Base-by-base conservation (phyloP, 2,329 filamentous ascomycete species). In the Cryphonectria nitschkei region DNA sequence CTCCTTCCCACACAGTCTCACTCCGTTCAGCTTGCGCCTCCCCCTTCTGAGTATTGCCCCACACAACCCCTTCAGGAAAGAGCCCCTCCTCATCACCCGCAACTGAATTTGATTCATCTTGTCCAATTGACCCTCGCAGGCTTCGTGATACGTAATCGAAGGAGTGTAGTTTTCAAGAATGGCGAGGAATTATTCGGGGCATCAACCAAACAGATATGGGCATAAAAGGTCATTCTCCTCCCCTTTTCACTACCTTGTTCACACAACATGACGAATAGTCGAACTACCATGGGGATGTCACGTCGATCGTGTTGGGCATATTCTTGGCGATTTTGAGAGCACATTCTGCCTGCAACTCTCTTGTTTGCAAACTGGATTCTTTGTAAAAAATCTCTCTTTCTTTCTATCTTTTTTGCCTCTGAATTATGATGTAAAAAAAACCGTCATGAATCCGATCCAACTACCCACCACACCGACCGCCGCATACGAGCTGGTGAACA, bases 401-500 rank as follows among this genome's bases (percentile, higher is more conserved):
- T 39, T 8, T 39, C 37, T 39, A 9, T n/a, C 34, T 19, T 41
- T 11, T 19, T 6, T 2, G 5, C 58, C 16, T 65, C 73, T 80
- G n/a, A 22, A 14, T 62, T 52, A 88, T 46, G 86, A 86, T 8
- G 86, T 85, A 77, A 98, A 95, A 82, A 95, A 98, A 66, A 98
- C 94, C 43, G 97, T 93, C 83, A 95, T 89, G 79, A 97, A 98
- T 13, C 96, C 95, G 56, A 98, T 77, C 95, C 95, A 98, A 82
- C 96, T 98, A 3, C 94, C 94, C 26, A 98, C 90, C 0, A 98
- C 95, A n/a, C 96, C 96, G 70, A 98, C 85, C 5, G 96, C 96
- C 46, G 92, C 93, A 81, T 98, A 99, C 16, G 93, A 92, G 84
- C 95, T 98, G 75, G 91, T 98, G 79, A 98, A 96, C 95, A 99